Evolutionary conservation across 2,329 filamentous ascomycete species (phyloP).

Genomic region (Aspergillus clavatus): DNA sequence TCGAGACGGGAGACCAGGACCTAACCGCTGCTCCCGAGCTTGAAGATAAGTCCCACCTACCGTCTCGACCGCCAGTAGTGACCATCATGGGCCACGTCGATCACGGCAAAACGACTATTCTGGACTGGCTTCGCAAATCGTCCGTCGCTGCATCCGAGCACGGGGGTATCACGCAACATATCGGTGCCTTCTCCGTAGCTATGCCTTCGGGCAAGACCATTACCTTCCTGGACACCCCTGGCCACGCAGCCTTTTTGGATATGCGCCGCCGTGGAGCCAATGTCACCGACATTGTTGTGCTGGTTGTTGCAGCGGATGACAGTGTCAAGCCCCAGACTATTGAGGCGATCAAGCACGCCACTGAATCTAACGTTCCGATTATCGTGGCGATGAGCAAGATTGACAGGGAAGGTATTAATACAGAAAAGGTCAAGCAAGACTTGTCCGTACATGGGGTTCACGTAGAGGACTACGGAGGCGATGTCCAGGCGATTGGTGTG

Average conservation of each 20-base stretch:
- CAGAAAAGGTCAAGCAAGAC: conserved; percentile 83
- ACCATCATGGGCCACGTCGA: conserved; percentile 99
- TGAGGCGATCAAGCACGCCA: conserved; percentile 92
- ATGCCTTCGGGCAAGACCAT: conserved; percentile 84
- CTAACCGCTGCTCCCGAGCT: conserved; percentile 64
- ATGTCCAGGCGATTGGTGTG: conserved; percentile 85
- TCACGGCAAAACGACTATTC: conserved; percentile 93
- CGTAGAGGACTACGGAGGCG: conserved; percentile 91
- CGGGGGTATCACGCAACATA: conserved; percentile 96
- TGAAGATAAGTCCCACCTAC: conserved; percentile 64
- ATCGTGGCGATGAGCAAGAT: conserved; percentile 98
- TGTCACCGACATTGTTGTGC: conserved; percentile 91
- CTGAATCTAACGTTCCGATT: conserved; percentile 79
- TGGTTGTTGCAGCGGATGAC: conserved; percentile 95
- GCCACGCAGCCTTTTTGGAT: conserved; percentile 88
- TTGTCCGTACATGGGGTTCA: conserved; percentile 78
- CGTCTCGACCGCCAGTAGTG: conserved; percentile 80
- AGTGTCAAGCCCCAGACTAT: conserved; percentile 96
- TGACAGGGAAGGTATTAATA: conserved; percentile 76
- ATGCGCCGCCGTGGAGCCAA: conserved; percentile 96
- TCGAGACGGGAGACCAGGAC: conserved; percentile 64
- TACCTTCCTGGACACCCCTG: conserved; percentile 94
- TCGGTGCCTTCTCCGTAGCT: conserved; percentile 90
- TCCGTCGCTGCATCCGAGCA: conserved; percentile 88
- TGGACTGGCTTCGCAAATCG: conserved; percentile 89